Percentiles rank a stretch among this genome's conserved stretches.
Conservation (phyloP, 2,329 filamentous ascomycete species). For the Aureobasidium pullulans region DNA sequence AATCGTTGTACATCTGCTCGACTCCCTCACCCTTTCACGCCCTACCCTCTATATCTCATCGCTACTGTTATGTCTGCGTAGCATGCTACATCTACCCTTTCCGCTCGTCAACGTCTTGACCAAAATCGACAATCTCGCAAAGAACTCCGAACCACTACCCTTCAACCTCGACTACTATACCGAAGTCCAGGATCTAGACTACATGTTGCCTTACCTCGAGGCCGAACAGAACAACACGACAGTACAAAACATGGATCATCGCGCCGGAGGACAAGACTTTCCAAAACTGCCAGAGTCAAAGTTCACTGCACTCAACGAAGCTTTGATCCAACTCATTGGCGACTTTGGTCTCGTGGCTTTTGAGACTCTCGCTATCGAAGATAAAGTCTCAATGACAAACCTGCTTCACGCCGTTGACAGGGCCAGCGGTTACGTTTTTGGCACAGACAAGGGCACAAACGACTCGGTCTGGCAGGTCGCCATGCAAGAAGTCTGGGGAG, state of each 20-base stretch:
- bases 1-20: slow-evolving; percentile 86
- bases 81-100: slow-evolving; percentile 97
- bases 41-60: slow-evolving; percentile 94
- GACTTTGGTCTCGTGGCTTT: slow-evolving; percentile 86
- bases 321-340: slow-evolving; percentile 79
- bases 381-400: slow-evolving; percentile 95
- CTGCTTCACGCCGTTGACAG: slow-evolving; percentile 83
- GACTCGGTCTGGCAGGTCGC: slow-evolving; percentile 97
- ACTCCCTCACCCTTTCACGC: slow-evolving; percentile 86
- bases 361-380: slow-evolving; percentile 90
- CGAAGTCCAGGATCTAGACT: slow-evolving; percentile 85
- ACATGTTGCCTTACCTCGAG: slow-evolving; percentile 73
- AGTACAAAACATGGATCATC: slow-evolving; percentile 12
- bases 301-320: slow-evolving; percentile 76
- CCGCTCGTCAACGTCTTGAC: slow-evolving; percentile 93
- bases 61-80: slow-evolving; percentile 81
- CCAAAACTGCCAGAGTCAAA: slow-evolving; percentile 41
- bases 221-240: slow-evolving; percentile 56
- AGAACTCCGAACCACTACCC: slow-evolving; percentile 67
- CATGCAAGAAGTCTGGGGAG: slow-evolving; percentile 61
- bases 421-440: slow-evolving; percentile 88
- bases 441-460: slow-evolving; percentile 69
- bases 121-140: slow-evolving; percentile 88
- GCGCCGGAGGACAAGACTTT: slow-evolving; percentile 41
- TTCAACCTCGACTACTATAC: slow-evolving; percentile 98